Evolutionary conservation across 2,329 filamentous ascomycete genomes (phyloP).

Genomic region (Tolypocladium sp.): DNA sequence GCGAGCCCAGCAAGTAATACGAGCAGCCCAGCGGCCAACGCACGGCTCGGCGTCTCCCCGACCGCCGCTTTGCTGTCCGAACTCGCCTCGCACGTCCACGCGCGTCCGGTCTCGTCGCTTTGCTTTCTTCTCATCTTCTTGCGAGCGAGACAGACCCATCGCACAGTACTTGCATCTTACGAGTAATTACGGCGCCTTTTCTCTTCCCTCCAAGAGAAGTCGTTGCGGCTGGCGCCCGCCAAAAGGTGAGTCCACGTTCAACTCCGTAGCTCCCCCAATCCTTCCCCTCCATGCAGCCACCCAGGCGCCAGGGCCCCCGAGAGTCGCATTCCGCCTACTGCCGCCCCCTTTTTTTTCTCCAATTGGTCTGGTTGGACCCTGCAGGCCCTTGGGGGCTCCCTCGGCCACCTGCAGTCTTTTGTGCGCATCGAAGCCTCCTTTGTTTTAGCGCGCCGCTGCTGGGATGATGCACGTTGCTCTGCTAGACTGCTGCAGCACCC

Average conservation of each 20-base stretch:
- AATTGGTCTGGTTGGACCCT: background rate
- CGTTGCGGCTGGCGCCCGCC: background rate
- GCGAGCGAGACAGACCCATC: background rate
- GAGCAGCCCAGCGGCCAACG: background rate
- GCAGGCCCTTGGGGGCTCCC: background rate
- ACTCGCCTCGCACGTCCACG: background rate
- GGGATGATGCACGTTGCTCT: background rate
- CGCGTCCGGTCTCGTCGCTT: background rate
- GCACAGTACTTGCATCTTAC: too few species aligned
- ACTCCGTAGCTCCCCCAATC: background rate
- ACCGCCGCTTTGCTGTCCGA: too few species aligned
- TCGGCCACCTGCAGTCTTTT: too few species aligned
- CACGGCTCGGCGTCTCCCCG: too few species aligned
- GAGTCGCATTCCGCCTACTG: background rate
- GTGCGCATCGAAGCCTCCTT: background rate
- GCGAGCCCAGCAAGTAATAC: background rate
- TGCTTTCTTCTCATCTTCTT: background rate
- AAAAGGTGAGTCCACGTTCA: background rate
- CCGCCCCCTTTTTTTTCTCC: background rate
- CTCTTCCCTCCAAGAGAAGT: background rate
- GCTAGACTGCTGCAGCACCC: too few species aligned
- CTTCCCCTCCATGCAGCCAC: background rate
- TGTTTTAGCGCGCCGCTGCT: background rate
- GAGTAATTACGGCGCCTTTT: too few species aligned
- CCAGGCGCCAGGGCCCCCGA: background rate